These are phyloP conservation scores for Claviceps capensis DNA, from an alignment of 2,329 filamentous ascomycete genomes.

Conservation along the genomic window DNA sequence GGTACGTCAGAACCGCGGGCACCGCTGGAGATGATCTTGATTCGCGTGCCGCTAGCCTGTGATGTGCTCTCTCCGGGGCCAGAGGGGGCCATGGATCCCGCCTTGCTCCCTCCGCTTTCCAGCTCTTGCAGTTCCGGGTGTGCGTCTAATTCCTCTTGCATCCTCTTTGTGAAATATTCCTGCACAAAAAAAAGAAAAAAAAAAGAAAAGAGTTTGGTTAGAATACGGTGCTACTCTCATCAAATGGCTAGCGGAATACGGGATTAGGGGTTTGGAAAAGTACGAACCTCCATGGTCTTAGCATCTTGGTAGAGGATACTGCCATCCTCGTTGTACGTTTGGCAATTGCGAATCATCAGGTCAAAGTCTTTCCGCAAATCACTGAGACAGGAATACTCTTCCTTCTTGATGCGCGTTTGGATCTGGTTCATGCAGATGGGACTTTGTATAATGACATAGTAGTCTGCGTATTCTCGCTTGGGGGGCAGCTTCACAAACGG, in stretches of 20 bases:
- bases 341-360: constrained; percentile 77
- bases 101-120: constrained; percentile 30
- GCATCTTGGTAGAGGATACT: constrained; percentile 88
- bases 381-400: constrained; percentile 72
- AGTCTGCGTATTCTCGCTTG: constrained; percentile 82
- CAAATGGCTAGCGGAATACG: neutral
- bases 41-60: constrained; percentile 47
- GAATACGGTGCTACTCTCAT: neutral
- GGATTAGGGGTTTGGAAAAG: neutral
- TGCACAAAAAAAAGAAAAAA: constrained; percentile 16
- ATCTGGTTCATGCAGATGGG: constrained; percentile 97
- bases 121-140: constrained; percentile 42
- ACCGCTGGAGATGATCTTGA: constrained; percentile 49
- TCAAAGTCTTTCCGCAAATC: constrained; percentile 75
- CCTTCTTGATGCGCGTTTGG: constrained; percentile 86
- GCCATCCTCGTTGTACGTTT: constrained; percentile 92
- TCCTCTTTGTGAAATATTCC: constrained; percentile 42
- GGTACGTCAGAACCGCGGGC: constrained; percentile 17
- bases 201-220: neutral
- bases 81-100: constrained; percentile 26
- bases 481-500: constrained; percentile 87
- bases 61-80: constrained; percentile 51
- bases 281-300: constrained; percentile 74
- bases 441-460: constrained; percentile 83
- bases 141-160: constrained; percentile 38